Base-by-base conservation (phyloP, 2,329 filamentous ascomycete species). In the Teratosphaeria nubilosa region DNA sequence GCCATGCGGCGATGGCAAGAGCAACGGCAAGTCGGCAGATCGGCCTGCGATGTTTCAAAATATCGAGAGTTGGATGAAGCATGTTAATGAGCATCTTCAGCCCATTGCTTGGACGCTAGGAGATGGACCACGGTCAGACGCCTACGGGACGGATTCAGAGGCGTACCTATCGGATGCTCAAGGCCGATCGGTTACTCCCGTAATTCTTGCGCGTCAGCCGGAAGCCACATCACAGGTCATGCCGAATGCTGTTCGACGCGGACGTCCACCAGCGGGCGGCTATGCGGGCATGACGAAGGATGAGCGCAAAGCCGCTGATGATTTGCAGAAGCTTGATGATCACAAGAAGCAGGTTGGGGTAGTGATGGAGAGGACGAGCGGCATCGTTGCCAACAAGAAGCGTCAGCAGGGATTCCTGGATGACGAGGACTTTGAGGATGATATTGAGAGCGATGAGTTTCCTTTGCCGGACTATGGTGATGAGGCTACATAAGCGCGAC, bases 31-130 rank as follows among this genome's bases (percentile, higher is more conserved):
- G 20, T 55, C 55, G 7, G 51, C 25, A 27, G 56, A 62, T 14
- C 27, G 41, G n/a, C 41, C 61, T 20, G 57, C 62, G 7, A 60
- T 48, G 25, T 80, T 80, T 60, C 64, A 65, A 9, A 65, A 68
- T 9, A 67, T 74, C 31, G 69, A 70, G 11, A 65, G 72, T 14
- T 81, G 83, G 75, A 69, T 75, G 55, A 69, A 72, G 24, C 83
- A 86, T 65, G 66, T 85, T 25, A 68, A 73, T 32, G 67, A 65
- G 22, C 83, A 86, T 68, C 66, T 86, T n/a, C 68, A 71, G 22
- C 73, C 77, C 20, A 65, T 84, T 51, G 79, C 79, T n/a, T 81
- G 81, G 78, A 73, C 76, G 63, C 73, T 80, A 51, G 83, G 83
- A n/a, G 82, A 85, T 72, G 83, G 83, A 56, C 82, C 82, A 50